These are phyloP conservation scores for Jamesozyma hellenica DNA, from an alignment of 805 yeast species.

Conservation along the genomic window DNA sequence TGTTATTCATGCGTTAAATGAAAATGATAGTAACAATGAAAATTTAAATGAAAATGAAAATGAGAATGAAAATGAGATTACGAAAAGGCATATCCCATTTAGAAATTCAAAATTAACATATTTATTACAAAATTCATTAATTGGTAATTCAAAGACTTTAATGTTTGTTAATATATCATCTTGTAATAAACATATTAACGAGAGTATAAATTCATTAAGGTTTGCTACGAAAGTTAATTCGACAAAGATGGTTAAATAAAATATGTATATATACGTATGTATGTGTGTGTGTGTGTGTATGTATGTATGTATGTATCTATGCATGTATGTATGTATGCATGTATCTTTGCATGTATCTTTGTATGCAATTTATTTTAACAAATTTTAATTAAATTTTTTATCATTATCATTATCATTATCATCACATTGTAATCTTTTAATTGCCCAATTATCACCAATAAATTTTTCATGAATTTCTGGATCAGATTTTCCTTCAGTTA, in stretches of 20 bases:
- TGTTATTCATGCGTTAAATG: constrained; percentile 70
- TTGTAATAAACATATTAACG: constrained; percentile 47
- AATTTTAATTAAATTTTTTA: neutral
- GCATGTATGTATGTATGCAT: too few species aligned
- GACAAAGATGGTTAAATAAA: constrained; percentile 31
- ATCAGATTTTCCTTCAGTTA: constrained; percentile 54
- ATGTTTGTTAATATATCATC: constrained; percentile 91
- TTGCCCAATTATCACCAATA: constrained; percentile 77
- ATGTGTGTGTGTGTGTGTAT: neutral
- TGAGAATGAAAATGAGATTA: too few species aligned
- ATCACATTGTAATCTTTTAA: constrained; percentile 50
- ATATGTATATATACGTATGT: neutral
- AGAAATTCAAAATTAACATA: constrained; percentile 90
- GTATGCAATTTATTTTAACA: too few species aligned
- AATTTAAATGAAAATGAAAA: too few species aligned
- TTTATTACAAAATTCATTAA: constrained; percentile 69
- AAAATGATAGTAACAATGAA: neutral
- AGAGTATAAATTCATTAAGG: constrained; percentile 74
- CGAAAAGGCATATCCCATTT: constrained; percentile 66
- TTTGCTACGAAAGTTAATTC: constrained; percentile 78
- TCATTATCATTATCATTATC: neutral
- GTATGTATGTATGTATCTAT: neutral
- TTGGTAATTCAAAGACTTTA: constrained; percentile 78
- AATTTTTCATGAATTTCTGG: constrained; percentile 62
- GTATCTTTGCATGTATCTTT: too few species aligned